Base-by-base conservation (phyloP, 2,329 filamentous ascomycete genomes). In the Pyrenophora seminiperda region DNA sequence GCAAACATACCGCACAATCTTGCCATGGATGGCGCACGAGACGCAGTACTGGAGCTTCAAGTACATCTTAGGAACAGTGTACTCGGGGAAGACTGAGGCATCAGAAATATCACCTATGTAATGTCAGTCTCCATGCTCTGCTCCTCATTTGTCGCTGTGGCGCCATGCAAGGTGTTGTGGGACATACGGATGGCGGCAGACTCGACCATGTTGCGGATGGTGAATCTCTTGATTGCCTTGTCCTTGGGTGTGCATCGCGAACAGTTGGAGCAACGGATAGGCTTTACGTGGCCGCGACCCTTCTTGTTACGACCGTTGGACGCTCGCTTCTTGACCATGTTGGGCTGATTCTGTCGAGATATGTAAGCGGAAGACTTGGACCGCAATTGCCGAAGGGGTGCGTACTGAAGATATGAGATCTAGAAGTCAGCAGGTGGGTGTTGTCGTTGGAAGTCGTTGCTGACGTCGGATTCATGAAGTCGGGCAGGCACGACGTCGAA, bases 61-160 rank as follows among this genome's bases (percentile, higher is more conserved):
- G 90, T 99, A 99, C 95, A 99, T 99, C 90, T 99, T 99, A 82
- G 94, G 94, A 76, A 99, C 93, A 72, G 91, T 92, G 86, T 99
- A 99, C 84, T 99, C 94, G 75, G 89, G 80, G 83, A 97, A 99
- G 81, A 99, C 94, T 75, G 94, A 97, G 76, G 95, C 94, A 79
- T 99, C 94, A 68, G 92, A 97, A 83, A 99, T 99, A 91, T 99
- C 94, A 91, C 94, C 94, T 97, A 75, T 50, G 51, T 18, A 24
- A 41, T 53, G 59, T 71, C 56, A 68, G 63, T 50, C 37, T 33
- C 47, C 61, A 55, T 42, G 40, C 39, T 37, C 47, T 50, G 29
- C 31, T 45, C 27, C 32, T 30, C 15, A 36, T 30, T 29, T 44
- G 13, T 33, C 13, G 30, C 39, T 48, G 20, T 47, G 41, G 20